These are phyloP conservation scores for Carallia brachiata DNA, from an alignment of 345 rosid genomes.

Conservation along the genomic window DNA sequence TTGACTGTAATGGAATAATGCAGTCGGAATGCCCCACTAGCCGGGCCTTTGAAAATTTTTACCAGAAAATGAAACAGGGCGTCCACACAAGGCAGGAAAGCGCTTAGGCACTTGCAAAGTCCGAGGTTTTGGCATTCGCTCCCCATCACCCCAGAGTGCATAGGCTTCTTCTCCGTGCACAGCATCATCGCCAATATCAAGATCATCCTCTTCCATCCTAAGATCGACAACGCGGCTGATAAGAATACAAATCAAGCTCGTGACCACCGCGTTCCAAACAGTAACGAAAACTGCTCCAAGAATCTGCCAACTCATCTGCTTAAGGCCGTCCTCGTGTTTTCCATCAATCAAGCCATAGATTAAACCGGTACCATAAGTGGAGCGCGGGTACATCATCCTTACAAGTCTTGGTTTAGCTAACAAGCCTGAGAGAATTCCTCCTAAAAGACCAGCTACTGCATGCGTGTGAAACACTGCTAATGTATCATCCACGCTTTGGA, in stretches of 20 bases:
- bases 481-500: slow-evolving; percentile 63
- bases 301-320: slow-evolving; percentile 40
- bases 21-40: background rate
- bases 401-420: slow-evolving; percentile 46
- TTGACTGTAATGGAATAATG: background rate
- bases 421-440: slow-evolving; percentile 50
- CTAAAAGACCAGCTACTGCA: slow-evolving; percentile 55
- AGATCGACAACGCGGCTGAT: slow-evolving; percentile 44
- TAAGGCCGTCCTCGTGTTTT: slow-evolving; percentile 18
- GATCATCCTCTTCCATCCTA: slow-evolving; percentile 56
- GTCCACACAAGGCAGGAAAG: slow-evolving; percentile 28
- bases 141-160: slow-evolving; percentile 53
- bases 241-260: slow-evolving; percentile 51
- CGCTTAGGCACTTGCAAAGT: slow-evolving; percentile 17
- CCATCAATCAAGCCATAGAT: slow-evolving; percentile 30
- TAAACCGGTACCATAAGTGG: slow-evolving; percentile 33
- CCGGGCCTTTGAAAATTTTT: too few species aligned
- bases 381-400: slow-evolving; percentile 18
- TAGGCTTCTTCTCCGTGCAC: slow-evolving; percentile 65
- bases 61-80: background rate
- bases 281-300: slow-evolving; percentile 41
- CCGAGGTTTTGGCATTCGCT: slow-evolving; percentile 20
- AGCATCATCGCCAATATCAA: slow-evolving; percentile 63
- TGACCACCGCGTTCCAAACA: slow-evolving; percentile 40
- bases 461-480: slow-evolving; percentile 63